These are phyloP conservation scores for Coniophora puteana DNA, from an alignment of 1,284 basidiomycete genomes.

Conservation along the genomic window DNA sequence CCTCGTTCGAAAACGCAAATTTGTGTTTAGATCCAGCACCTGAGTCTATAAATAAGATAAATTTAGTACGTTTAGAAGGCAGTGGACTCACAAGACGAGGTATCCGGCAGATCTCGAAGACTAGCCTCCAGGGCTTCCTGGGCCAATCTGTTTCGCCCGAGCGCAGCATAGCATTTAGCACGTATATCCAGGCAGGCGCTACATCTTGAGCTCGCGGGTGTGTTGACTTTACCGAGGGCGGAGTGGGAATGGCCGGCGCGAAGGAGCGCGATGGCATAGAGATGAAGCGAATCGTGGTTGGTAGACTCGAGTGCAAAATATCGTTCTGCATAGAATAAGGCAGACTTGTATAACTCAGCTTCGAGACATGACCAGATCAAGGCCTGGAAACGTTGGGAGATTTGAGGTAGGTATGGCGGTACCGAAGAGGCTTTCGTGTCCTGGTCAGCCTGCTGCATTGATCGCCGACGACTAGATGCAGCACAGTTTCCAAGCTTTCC, in stretches of 20 bases:
- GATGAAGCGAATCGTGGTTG: constrained; percentile 81
- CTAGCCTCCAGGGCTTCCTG: constrained; percentile 66
- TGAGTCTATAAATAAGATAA: too few species aligned
- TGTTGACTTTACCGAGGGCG: constrained; percentile 68
- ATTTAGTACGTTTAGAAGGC: constrained; percentile 7
- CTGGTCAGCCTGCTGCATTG: constrained; percentile 47
- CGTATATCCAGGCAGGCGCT: constrained; percentile 77
- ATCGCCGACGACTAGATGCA: not conserved
- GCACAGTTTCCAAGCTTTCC: too few species aligned
- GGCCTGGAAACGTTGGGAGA: constrained; percentile 62
- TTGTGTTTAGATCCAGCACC: too few species aligned
- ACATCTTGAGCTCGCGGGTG: constrained; percentile 55
- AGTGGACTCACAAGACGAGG: constrained; percentile 49
- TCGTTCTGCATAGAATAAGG: constrained; percentile 79
- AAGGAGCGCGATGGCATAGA: constrained; percentile 78
- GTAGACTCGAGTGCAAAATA: constrained; percentile 64
- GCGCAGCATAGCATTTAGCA: constrained; percentile 68
- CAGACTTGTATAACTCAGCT: constrained; percentile 68
- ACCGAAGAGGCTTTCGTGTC: constrained; percentile 28
- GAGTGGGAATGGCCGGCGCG: constrained; percentile 74
- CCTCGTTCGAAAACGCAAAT: constrained; percentile 59
- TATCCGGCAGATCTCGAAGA: constrained; percentile 45
- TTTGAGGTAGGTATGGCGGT: constrained; percentile 43
- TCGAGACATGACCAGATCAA: constrained; percentile 79
- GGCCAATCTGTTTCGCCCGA: constrained; percentile 71